A percentile compares a stretch with the other conserved stretches of the same genome.
phyloP scores from a whole-genome alignment of 2,329 filamentous ascomycete genomes.

The Orbilia quercus region DNA sequence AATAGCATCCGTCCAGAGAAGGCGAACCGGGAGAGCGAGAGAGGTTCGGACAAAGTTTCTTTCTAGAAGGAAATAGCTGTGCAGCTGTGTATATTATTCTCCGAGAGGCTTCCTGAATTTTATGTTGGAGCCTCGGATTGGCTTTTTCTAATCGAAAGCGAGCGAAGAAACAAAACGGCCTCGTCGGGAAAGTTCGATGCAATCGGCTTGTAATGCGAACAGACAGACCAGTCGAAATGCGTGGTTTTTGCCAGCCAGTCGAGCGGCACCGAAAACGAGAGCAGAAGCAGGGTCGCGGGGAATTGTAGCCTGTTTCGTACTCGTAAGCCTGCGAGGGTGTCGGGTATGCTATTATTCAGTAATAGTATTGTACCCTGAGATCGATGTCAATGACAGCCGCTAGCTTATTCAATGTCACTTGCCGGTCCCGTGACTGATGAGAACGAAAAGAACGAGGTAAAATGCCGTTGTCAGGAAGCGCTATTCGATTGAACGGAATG shows the following conservation, averaged over 20 bases:
- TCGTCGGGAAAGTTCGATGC: conserved; percentile 11
- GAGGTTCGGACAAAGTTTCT: neutral
- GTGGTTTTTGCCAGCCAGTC: conserved; percentile 51
- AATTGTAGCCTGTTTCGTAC: conserved; percentile 15
- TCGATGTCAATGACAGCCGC: neutral
- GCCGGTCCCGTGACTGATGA: no score
- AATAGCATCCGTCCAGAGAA: conserved; percentile 3
- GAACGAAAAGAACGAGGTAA: neutral
- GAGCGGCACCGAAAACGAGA: conserved; percentile 7
- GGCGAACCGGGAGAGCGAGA: conserved; percentile 20
- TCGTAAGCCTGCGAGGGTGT: conserved; percentile 36
- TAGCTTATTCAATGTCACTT: no score
- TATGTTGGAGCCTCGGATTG: neutral
- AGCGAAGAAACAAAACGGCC: neutral
- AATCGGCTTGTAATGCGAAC: conserved; percentile 5
- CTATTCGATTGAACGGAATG: neutral
- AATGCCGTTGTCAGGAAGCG: neutral
- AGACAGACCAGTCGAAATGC: conserved; percentile 24
- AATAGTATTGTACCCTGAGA: no score
- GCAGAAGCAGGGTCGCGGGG: conserved; percentile 1
- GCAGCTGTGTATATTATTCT: conserved; percentile 3
- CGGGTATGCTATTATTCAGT: no score
- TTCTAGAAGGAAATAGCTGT: conserved; percentile 11
- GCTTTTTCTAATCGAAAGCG: conserved; percentile 3
- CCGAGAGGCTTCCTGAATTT: conserved; percentile 14